Evolutionary conservation across 768 basidiomycete genomes (phyloP).

Genomic region (Phlegmacium glaucopus): DNA sequence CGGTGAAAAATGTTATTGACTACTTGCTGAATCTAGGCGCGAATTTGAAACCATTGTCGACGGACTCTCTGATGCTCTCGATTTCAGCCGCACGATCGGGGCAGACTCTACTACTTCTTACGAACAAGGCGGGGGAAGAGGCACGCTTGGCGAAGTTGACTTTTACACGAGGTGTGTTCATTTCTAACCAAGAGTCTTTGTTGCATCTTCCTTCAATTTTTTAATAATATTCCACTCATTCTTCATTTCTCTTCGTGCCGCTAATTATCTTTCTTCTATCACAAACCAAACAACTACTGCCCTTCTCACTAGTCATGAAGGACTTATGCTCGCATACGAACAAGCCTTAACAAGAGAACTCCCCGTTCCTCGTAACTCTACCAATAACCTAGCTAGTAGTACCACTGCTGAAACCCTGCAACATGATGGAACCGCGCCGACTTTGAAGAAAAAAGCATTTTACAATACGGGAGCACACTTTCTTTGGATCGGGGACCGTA

Average conservation of each 20-base stretch:
- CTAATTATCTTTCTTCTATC: slow-evolving; percentile 1
- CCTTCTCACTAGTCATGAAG: slow-evolving; percentile 68
- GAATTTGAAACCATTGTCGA: slow-evolving; percentile 87
- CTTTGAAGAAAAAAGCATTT: slow-evolving; percentile 34
- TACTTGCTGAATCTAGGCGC: slow-evolving; percentile 34
- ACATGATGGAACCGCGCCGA: not conserved
- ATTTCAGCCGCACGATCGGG: slow-evolving; percentile 90
- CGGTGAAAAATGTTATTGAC: too few relatives aligned
- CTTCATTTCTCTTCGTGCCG: not conserved
- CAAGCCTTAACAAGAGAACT: slow-evolving; percentile 82
- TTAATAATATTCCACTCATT: too few relatives aligned
- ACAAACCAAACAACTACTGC: not conserved
- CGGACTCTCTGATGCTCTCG: slow-evolving; percentile 85
- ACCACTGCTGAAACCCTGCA: too few relatives aligned
- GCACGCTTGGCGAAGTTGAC: slow-evolving; percentile 83
- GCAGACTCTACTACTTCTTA: slow-evolving; percentile 59
- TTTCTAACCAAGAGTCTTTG: not conserved
- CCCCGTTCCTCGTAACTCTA: slow-evolving; percentile 29
- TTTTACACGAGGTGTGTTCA: slow-evolving; percentile 79
- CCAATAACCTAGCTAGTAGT: slow-evolving; percentile 3
- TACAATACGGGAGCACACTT: slow-evolving; percentile 96
- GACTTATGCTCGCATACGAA: slow-evolving; percentile 90
- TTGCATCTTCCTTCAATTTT: too few relatives aligned
- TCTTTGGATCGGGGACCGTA: slow-evolving; percentile 97
- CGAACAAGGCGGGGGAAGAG: slow-evolving; percentile 67